Evolutionary conservation across 164 flowering plant genomes (phyloP), one percentile per base, ranked within the genome.

Genomic region (Santalum album): DNA sequence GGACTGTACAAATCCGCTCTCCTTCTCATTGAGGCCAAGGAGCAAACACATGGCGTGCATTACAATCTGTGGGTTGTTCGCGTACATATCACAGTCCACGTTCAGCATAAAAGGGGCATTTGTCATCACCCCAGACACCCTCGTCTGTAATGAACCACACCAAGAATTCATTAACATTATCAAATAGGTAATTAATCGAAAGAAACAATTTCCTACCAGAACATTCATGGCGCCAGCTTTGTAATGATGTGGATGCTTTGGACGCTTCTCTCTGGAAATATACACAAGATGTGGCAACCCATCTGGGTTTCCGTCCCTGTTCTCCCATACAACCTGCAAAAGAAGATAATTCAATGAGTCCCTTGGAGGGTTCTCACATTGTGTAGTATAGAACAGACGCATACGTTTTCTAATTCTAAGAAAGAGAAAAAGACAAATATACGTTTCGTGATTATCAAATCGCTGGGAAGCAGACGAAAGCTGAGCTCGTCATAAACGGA

Each of bases 181-280:
- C 4, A 29, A 29, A 3, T 29, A 29, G 34, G 6, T 29, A 29
- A n/a, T n/a, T n/a, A n/a, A n/a, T n/a, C n/a, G n/a, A n/a, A n/a
- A n/a, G n/a, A n/a, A n/a, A n/a, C n/a, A n/a, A n/a, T n/a, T n/a
- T 38, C 6, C 25, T 68, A 83, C 89, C 70, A 86, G 47, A 49
- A 69, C 82, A 53, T 86, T 86, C 85, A 83, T 76, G 36, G 94
- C 94, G 0, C 94, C 89, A 0, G 94, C 89, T 66, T 86, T 86
- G 75, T 53, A 78, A 53, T 79, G 71, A 65, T 83, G 89, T 1
- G 65, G 72, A 49, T 70, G 65, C 42, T 78, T 65, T 25, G 79
- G 89, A 25, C 74, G 53, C 61, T 86, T 83, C 68, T 85, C 89
- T 61, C 94, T 74, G 9, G 87, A 70, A 2, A 85, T 55, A 34